phyloP scores from a whole-genome alignment of 495 filamentous ascomycete species.

The Hypoxylon lenormandii region DNA sequence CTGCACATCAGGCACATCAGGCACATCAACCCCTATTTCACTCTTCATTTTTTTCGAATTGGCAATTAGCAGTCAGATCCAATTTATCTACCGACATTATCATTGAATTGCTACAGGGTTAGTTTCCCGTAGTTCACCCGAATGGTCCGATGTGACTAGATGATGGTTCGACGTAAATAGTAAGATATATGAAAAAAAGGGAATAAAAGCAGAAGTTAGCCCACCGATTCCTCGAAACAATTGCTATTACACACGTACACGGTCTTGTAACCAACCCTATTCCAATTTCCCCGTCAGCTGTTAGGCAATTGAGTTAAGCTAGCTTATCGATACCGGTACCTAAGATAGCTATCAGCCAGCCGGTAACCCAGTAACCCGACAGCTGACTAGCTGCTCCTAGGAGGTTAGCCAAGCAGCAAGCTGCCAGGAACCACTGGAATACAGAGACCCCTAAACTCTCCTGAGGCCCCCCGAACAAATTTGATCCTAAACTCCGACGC shows the following conservation, averaged over 20 bases:
- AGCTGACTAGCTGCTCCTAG: too few species aligned
- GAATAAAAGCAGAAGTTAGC: slow-evolving; percentile 38
- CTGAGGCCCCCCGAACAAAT: slow-evolving; percentile 13
- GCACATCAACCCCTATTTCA: slow-evolving; percentile 28
- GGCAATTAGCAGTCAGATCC: neutral
- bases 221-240: neutral
- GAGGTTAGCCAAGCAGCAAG: too few species aligned
- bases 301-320: neutral
- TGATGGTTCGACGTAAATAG: slow-evolving; percentile 38
- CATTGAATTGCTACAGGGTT: slow-evolving; percentile 9
- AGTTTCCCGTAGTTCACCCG: slow-evolving; percentile 6
- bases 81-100: slow-evolving; percentile 27
- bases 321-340: slow-evolving; percentile 20
- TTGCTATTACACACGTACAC: neutral
- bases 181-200: neutral
- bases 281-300: neutral
- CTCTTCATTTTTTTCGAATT: slow-evolving; percentile 11
- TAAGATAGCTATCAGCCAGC: slow-evolving; percentile 1
- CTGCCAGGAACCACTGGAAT: slow-evolving; percentile 25
- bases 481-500: slow-evolving; percentile 36
- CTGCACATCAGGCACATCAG: slow-evolving; percentile 3
- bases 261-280: neutral
- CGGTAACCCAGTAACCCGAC: too few species aligned
- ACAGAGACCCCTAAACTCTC: neutral
- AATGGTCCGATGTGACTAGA: slow-evolving; percentile 35